Evolutionary conservation across 345 rosid genomes (phyloP).

Genomic region (Draba incana): DNA sequence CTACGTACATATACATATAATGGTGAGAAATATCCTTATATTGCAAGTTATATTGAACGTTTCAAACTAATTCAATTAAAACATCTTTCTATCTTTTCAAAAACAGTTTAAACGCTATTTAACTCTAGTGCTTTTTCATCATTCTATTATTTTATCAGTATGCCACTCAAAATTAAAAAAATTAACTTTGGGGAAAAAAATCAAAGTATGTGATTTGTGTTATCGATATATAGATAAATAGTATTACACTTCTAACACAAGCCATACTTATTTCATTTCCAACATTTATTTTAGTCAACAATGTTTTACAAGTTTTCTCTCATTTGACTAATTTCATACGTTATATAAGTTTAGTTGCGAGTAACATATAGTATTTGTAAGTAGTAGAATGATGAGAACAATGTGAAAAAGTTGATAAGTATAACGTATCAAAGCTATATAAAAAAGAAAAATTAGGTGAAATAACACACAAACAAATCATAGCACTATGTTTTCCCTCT

Average conservation of each 20-base stretch:
- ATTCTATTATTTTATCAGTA: not conserved
- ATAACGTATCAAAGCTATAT: not conserved
- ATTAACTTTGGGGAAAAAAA: too few relatives aligned
- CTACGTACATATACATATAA: not conserved
- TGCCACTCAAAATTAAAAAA: not conserved
- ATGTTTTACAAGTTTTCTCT: constrained; percentile 9
- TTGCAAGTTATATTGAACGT: not conserved
- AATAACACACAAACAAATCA: too few relatives aligned
- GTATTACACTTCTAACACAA: constrained; percentile 7
- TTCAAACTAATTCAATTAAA: not conserved
- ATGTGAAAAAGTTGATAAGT: not conserved
- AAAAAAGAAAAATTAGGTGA: too few relatives aligned
- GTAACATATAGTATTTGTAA: not conserved
- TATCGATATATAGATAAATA: not conserved
- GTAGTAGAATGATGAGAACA: not conserved
- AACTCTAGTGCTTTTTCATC: not conserved
- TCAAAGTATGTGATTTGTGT: not conserved
- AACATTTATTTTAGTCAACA: not conserved
- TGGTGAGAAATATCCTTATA: not conserved
- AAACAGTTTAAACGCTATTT: not conserved
- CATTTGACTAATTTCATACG: constrained; percentile 13
- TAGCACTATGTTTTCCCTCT: too few relatives aligned
- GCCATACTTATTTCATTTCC: not conserved
- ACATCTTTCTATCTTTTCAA: not conserved
- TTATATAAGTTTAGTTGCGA: not conserved